Evolutionary conservation across 768 basidiomycete genomes (phyloP).

Genomic region (Lactarius trivialis): DNA sequence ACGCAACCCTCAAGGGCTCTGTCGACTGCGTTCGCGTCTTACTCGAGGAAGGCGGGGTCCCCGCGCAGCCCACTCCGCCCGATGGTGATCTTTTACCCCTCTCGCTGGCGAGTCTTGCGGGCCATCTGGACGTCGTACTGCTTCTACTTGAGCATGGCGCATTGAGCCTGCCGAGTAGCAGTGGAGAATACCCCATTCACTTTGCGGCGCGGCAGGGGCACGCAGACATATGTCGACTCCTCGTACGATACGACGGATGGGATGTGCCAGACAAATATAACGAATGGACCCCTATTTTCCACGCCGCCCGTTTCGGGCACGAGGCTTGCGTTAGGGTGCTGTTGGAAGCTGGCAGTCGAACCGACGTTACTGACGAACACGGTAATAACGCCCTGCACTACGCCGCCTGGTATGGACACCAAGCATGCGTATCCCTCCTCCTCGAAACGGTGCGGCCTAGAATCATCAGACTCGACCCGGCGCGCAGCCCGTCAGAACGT

Average conservation of each 20-base stretch:
- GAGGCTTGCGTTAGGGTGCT: conserved; percentile 68
- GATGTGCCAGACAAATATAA: conserved; percentile 93
- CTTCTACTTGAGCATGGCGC: conserved; percentile 76
- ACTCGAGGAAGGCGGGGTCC: conserved; percentile 62
- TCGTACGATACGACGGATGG: conserved; percentile 71
- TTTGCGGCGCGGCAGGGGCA: conserved; percentile 93
- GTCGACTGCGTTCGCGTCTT: conserved; percentile 80
- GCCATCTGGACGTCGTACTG: conserved; percentile 75
- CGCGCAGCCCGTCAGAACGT: conserved; percentile 26
- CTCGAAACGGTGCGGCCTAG: conserved; percentile 25
- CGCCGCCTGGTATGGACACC: conserved; percentile 93
- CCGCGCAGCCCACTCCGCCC: conserved; percentile 49
- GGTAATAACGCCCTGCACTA: conserved; percentile 85
- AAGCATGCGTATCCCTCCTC: conserved; percentile 56
- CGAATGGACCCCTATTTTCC: conserved; percentile 96
- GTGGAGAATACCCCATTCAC: conserved; percentile 96
- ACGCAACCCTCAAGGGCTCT: conserved; percentile 83
- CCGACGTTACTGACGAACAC: conserved; percentile 76
- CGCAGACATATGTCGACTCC: conserved; percentile 68
- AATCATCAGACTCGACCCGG: conserved; percentile 18
- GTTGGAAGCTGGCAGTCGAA: conserved; percentile 69
- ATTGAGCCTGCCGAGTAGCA: conserved; percentile 75
- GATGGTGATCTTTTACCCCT: conserved; percentile 76
- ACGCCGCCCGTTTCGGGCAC: conserved; percentile 86
- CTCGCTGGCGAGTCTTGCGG: conserved; percentile 85